A percentile compares a stretch with the other conserved stretches of the same genome.
Conservation (phyloP, 208 protist species). For the Trypanosoma grayi region DNA sequence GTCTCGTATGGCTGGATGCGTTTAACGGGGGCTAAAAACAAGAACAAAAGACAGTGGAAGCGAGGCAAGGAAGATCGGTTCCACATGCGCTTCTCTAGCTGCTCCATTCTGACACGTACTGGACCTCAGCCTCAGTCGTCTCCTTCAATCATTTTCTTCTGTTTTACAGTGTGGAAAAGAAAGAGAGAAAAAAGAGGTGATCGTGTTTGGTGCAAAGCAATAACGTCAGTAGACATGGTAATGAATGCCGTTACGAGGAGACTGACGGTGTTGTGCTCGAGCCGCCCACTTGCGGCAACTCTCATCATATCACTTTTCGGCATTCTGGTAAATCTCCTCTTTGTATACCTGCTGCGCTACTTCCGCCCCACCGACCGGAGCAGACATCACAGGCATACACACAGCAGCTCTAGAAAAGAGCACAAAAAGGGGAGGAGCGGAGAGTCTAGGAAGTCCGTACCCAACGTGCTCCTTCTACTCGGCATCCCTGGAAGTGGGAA, state of each 20-base stretch:
- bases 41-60: too few relatives aligned
- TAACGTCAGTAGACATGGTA: not conserved
- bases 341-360: conserved; percentile 6
- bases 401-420: conserved; percentile 1
- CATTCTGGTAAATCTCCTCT: conserved; percentile 10
- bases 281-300: not conserved
- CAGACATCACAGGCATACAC: not conserved
- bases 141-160: not conserved
- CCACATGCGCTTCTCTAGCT: not conserved
- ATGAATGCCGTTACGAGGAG: not conserved
- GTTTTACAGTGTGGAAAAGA: not conserved
- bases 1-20: not conserved
- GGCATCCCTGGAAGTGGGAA: conserved; percentile 83
- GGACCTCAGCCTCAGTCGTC: not conserved
- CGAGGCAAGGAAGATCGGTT: not conserved
- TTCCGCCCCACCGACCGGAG: not conserved
- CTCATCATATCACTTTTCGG: conserved; percentile 5
- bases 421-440: conserved; percentile 23
- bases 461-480: conserved; percentile 56
- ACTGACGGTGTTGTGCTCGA: not conserved
- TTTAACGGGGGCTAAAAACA: not conserved
- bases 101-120: too few relatives aligned
- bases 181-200: not conserved
- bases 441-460: conserved; percentile 41
- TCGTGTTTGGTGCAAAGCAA: not conserved